A percentile compares a stretch with the other conserved stretches of the same genome.
Evolutionary conservation across 345 rosid species (phyloP).

Genomic region (Salix dunnii): DNA sequence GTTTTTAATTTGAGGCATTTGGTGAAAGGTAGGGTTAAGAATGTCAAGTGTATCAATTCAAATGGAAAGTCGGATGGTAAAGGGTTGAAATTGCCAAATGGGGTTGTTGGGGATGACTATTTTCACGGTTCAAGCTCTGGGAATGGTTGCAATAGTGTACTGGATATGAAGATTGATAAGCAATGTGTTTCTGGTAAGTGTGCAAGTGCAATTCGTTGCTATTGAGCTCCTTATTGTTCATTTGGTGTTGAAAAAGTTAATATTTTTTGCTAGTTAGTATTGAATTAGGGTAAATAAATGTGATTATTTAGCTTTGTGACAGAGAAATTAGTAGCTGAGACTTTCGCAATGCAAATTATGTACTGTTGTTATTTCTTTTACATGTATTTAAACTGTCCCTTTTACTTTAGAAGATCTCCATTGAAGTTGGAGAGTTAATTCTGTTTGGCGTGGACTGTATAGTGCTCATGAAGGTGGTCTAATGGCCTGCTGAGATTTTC

Average conservation of each 20-base stretch:
- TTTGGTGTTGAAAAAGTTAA: background rate
- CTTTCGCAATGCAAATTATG: background rate
- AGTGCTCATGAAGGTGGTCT: background rate
- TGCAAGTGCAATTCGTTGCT: background rate
- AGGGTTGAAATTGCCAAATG: conserved; percentile 39
- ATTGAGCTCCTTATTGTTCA: background rate
- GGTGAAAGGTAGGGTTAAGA: conserved; percentile 47
- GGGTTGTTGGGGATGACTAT: conserved; percentile 26
- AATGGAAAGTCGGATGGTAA: conserved; percentile 27
- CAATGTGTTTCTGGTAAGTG: conserved; percentile 47
- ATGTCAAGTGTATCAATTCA: conserved; percentile 27
- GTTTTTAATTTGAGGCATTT: conserved; percentile 57
- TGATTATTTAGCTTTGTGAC: background rate
- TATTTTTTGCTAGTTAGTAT: background rate
- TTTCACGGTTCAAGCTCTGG: conserved; percentile 18
- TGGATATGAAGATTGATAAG: conserved; percentile 46
- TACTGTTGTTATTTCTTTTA: background rate
- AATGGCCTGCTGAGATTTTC: background rate
- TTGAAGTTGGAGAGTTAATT: background rate
- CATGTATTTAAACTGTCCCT: background rate
- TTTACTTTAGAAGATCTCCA: background rate
- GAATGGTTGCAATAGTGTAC: conserved; percentile 31
- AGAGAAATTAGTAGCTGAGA: background rate
- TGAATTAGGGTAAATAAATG: background rate
- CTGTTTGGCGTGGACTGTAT: background rate